Conservation (phyloP, 805 yeast genomes). For the Candida odintsovae region DNA sequence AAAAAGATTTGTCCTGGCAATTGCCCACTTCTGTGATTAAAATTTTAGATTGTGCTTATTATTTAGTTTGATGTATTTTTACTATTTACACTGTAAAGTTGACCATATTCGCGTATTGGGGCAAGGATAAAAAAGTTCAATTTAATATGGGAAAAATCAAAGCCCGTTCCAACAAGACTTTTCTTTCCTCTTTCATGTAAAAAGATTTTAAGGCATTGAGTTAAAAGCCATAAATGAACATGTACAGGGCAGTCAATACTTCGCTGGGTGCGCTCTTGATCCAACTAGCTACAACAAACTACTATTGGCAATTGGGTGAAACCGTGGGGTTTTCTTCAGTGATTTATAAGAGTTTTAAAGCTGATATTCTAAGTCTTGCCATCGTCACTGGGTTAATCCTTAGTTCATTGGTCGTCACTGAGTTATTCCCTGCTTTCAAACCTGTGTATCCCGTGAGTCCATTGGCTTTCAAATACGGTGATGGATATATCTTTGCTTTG, state of each 20-base stretch:
- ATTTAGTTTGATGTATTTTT: too few species aligned
- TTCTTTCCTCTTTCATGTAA: too few species aligned
- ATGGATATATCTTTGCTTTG: neutral
- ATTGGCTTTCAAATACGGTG: neutral
- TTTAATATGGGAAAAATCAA: too few species aligned
- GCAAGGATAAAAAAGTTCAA: too few species aligned
- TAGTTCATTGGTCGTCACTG: constrained; percentile 22
- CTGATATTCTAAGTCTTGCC: constrained; percentile 24
- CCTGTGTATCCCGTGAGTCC: constrained; percentile 16
- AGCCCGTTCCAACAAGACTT: too few species aligned
- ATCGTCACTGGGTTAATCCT: constrained; percentile 31
- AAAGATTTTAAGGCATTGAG: too few species aligned
- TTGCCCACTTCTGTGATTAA: too few species aligned
- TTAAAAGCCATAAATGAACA: too few species aligned
- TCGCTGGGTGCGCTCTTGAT: constrained; percentile 41
- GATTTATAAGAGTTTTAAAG: constrained; percentile 27
- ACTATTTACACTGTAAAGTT: too few species aligned
- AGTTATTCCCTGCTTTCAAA: constrained; percentile 24
- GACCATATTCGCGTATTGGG: too few species aligned
- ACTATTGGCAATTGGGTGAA: constrained; percentile 33
- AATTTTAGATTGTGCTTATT: too few species aligned
- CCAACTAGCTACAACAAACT: constrained; percentile 40
- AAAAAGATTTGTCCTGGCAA: too few species aligned
- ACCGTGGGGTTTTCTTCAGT: constrained; percentile 44
- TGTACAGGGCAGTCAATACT: constrained; percentile 27